A percentile compares a stretch with the other conserved stretches of the same genome.
These are phyloP conservation scores for Pseudogymnoascus sp. DNA, from an alignment of 2,329 filamentous ascomycete species.

Conservation along the genomic window DNA sequence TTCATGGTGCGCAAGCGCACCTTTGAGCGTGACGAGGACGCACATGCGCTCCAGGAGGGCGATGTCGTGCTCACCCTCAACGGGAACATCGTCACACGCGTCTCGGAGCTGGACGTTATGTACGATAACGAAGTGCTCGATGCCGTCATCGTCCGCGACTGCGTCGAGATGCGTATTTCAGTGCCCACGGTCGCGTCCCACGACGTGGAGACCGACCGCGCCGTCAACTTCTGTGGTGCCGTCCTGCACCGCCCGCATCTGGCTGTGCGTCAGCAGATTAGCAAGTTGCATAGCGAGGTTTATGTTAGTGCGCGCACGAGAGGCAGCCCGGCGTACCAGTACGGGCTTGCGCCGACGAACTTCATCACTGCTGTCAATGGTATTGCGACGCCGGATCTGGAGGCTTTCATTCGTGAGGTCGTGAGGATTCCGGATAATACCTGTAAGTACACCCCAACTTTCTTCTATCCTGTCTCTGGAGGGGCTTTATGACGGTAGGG, in stretches of 20 bases:
- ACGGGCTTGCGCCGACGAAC: slow-evolving; percentile 89
- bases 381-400: slow-evolving; percentile 70
- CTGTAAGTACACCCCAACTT: slow-evolving; percentile 43
- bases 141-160: slow-evolving; percentile 78
- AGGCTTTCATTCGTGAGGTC: slow-evolving; percentile 71
- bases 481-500: neutral
- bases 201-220: slow-evolving; percentile 85
- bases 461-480: slow-evolving; percentile 8
- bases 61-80: slow-evolving; percentile 91
- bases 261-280: slow-evolving; percentile 94
- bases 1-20: slow-evolving; percentile 96
- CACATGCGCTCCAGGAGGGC: slow-evolving; percentile 69
- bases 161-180: slow-evolving; percentile 65
- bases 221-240: slow-evolving; percentile 90
- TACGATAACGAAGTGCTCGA: slow-evolving; percentile 79
- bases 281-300: slow-evolving; percentile 89
- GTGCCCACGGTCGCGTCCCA: slow-evolving; percentile 81
- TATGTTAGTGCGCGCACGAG: slow-evolving; percentile 85
- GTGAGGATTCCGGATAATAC: slow-evolving; percentile 90
- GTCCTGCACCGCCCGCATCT: slow-evolving; percentile 90
- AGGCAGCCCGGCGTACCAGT: slow-evolving; percentile 79
- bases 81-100: slow-evolving; percentile 82
- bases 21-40: slow-evolving; percentile 54
- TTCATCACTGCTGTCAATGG: slow-evolving; percentile 97
- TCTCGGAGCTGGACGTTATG: slow-evolving; percentile 92